phyloP scores from a whole-genome alignment of 2,329 filamentous ascomycete genomes.

The Alternaria angustiovoidea region DNA sequence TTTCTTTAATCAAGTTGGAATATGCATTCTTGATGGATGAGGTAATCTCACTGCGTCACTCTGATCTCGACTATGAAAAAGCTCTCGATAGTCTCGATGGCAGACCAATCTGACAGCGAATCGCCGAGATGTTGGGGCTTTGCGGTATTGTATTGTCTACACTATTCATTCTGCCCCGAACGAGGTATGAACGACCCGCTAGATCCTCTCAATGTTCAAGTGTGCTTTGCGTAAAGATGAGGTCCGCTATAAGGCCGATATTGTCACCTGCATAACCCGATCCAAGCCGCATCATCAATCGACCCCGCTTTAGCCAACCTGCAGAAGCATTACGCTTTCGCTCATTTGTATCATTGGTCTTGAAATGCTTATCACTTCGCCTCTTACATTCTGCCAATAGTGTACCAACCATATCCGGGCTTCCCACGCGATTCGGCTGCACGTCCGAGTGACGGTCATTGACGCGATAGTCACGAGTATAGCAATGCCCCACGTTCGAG shows the following conservation, averaged over 20 bases:
- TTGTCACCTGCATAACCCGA: constrained; percentile 19
- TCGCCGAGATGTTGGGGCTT: background rate
- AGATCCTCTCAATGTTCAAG: background rate
- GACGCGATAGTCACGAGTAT: constrained; percentile 32
- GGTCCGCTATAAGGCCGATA: constrained; percentile 3
- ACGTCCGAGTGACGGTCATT: constrained; percentile 27
- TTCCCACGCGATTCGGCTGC: constrained; percentile 29
- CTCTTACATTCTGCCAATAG: constrained; percentile 6
- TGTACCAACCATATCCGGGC: background rate
- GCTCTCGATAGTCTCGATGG: background rate
- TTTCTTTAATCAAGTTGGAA: background rate
- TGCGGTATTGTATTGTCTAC: background rate
- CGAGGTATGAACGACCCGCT: background rate
- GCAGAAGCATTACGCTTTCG: constrained; percentile 5
- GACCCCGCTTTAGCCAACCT: constrained; percentile 23
- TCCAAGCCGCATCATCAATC: constrained; percentile 14
- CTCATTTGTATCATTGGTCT: constrained; percentile 6
- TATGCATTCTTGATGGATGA: background rate
- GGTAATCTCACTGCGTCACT: background rate
- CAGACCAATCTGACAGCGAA: background rate
- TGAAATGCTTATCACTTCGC: constrained; percentile 17
- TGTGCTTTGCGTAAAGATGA: background rate
- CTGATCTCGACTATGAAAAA: background rate
- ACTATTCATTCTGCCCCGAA: background rate
- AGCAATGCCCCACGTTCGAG: constrained; percentile 24